phyloP scores from a whole-genome alignment of 352 stramenopile genomes.

The Pythium coloratum region DNA sequence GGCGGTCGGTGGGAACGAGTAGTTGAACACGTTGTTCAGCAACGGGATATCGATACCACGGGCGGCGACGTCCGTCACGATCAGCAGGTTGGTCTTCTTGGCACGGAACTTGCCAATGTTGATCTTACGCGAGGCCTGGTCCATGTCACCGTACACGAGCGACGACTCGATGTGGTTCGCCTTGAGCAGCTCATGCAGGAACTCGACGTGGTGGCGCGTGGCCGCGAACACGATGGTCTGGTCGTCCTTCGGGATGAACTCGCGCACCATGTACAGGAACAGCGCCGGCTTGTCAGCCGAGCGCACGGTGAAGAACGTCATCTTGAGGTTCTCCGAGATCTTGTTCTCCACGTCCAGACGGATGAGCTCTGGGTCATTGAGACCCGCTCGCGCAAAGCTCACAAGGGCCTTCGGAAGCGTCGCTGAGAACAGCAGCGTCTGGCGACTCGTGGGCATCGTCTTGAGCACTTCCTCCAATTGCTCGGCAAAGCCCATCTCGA shows the following conservation, averaged over 20 bases:
- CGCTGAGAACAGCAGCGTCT: constrained; percentile 95
- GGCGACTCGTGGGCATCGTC: constrained; percentile 83
- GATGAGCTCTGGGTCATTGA: constrained; percentile 97
- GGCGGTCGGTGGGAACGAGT: constrained; percentile 92
- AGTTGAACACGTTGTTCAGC: constrained; percentile 97
- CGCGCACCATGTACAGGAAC: constrained; percentile 95
- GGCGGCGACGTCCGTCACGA: constrained; percentile 95
- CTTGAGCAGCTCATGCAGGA: constrained; percentile 93
- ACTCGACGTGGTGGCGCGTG: constrained; percentile 98
- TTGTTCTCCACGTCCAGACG: constrained; percentile 98
- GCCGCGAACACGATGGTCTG: constrained; percentile 98
- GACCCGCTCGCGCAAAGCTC: constrained; percentile 98
- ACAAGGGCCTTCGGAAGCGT: constrained; percentile 97
- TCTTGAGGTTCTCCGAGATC: constrained; percentile 97
- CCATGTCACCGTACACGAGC: constrained; percentile 94
- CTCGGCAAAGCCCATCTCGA: constrained; percentile 99
- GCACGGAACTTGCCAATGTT: constrained; percentile 90
- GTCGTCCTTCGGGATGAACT: constrained; percentile 91
- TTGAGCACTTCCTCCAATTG: constrained; percentile 95
- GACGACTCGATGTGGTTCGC: constrained; percentile 85
- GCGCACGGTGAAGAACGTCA: constrained; percentile 97
- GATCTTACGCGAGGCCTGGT: constrained; percentile 89
- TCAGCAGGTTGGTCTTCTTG: constrained; percentile 89
- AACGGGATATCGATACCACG: constrained; percentile 95
- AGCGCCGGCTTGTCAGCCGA: constrained; percentile 95